Evolutionary conservation across 139 green algal genomes (phyloP).

Genomic region (Chloropicon primus): DNA sequence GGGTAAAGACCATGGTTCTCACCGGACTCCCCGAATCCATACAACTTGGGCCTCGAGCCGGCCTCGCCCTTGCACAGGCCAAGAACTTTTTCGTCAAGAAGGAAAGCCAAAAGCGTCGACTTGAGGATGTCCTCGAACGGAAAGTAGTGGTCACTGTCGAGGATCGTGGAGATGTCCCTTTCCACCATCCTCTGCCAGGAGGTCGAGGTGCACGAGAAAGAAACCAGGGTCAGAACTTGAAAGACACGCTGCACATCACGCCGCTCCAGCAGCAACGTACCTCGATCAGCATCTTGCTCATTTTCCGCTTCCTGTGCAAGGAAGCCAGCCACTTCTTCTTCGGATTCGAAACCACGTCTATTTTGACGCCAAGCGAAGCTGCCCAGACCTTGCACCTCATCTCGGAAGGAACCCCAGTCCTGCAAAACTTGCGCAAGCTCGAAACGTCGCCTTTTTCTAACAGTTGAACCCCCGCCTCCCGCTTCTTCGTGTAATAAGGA

Average conservation of each 20-base stretch:
- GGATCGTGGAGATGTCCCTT: conserved; percentile 22
- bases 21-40: not conserved
- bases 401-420: conserved; percentile 11
- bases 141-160: conserved; percentile 37
- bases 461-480: conserved; percentile 14
- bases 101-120: conserved; percentile 28
- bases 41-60: conserved; percentile 2
- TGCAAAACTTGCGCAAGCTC: conserved; percentile 15
- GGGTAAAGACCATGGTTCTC: conserved; percentile 20
- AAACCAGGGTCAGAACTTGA: not conserved
- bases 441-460: conserved; percentile 18
- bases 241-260: conserved; percentile 17
- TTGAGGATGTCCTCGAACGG: conserved; percentile 42
- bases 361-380: conserved; percentile 11
- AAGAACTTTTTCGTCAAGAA: conserved; percentile 17
- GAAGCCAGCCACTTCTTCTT: not conserved
- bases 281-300: not conserved
- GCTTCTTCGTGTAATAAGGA: conserved; percentile 34
- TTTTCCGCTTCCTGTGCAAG: not conserved
- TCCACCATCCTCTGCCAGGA: conserved; percentile 21
- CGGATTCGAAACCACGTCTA: not conserved
- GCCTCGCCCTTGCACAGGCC: conserved; percentile 2
- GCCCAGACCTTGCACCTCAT: conserved; percentile 15
- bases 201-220: not conserved
- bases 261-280: conserved; percentile 11